Evolutionary conservation across 495 filamentous ascomycete genomes (phyloP).

Genomic region (Podospora pseudocomata): DNA sequence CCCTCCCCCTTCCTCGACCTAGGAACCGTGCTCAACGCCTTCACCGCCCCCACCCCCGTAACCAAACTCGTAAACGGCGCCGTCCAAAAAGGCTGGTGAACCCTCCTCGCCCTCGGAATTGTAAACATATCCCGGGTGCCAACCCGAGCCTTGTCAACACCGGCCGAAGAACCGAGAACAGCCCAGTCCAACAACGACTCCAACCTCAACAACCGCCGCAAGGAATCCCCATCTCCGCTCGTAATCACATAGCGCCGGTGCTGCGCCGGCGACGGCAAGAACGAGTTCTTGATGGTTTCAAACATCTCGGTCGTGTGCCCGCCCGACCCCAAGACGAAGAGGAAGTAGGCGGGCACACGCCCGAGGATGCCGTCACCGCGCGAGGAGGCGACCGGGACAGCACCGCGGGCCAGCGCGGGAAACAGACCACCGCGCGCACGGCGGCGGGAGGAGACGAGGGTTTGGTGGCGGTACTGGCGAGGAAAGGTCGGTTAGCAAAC

Average conservation of each 20-base stretch:
- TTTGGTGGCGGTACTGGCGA: not conserved
- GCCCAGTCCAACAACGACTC: conserved; percentile 31
- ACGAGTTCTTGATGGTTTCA: conserved; percentile 59
- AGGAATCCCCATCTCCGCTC: conserved; percentile 70
- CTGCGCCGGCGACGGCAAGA: conserved; percentile 44
- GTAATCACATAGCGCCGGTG: conserved; percentile 81
- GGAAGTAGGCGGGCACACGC: conserved; percentile 55
- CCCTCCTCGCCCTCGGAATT: conserved; percentile 66
- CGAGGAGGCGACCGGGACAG: not conserved
- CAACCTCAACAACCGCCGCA: conserved; percentile 32
- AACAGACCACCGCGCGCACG: not conserved
- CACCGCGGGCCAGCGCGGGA: too few relatives aligned
- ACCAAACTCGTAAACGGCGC: conserved; percentile 54
- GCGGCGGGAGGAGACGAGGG: not conserved
- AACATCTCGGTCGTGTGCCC: conserved; percentile 96
- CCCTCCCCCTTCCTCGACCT: conserved; percentile 16
- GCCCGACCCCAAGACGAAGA: conserved; percentile 85
- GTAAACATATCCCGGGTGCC: conserved; percentile 55
- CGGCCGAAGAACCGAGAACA: conserved; percentile 12
- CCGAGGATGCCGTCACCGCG: not conserved
- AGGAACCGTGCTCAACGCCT: conserved; percentile 35
- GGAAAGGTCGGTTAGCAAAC: not conserved
- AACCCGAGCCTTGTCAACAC: conserved; percentile 7
- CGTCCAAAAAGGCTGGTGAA: conserved; percentile 73
- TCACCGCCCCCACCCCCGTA: conserved; percentile 55